Evolutionary conservation across 306 rosid species (phyloP).

Genomic region (Fagus crenata): DNA sequence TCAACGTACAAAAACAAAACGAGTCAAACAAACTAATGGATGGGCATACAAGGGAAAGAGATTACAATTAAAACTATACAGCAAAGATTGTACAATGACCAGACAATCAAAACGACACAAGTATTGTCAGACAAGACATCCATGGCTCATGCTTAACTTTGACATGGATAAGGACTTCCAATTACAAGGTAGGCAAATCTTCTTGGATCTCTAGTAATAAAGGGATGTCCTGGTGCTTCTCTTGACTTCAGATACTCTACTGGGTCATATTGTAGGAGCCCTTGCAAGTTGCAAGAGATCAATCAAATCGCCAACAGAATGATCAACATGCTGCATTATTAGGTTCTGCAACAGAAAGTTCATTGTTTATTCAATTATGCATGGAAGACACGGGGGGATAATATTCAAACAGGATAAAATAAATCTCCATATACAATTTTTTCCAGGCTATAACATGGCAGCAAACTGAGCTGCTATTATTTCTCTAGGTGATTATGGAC

Average conservation of each 20-base stretch:
- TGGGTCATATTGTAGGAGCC: constrained; percentile 73
- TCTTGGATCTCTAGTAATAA: constrained; percentile 65
- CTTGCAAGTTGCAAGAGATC: constrained; percentile 79
- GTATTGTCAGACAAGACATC: constrained; percentile 7
- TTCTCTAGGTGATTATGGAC: not conserved
- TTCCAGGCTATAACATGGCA: not conserved
- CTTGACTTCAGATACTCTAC: constrained; percentile 61
- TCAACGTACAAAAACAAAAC: not conserved
- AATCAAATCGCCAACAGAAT: constrained; percentile 79
- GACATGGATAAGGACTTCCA: constrained; percentile 22
- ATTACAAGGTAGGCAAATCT: constrained; percentile 54
- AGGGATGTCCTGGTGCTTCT: constrained; percentile 80
- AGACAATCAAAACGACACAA: constrained; percentile 14
- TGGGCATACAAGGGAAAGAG: not conserved
- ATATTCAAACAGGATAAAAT: not conserved
- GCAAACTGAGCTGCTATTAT: not conserved
- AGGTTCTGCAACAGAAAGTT: constrained; percentile 55
- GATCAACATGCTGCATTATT: constrained; percentile 86
- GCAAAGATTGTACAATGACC: constrained; percentile 6
- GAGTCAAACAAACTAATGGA: too few relatives aligned
- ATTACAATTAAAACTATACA: constrained; percentile 30
- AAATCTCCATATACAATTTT: not conserved
- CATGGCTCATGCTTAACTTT: constrained; percentile 16
- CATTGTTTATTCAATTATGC: not conserved
- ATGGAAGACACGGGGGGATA: not conserved